phyloP scores from a whole-genome alignment of 371 early-diverging fungal species.

The Mortierella sp. region DNA sequence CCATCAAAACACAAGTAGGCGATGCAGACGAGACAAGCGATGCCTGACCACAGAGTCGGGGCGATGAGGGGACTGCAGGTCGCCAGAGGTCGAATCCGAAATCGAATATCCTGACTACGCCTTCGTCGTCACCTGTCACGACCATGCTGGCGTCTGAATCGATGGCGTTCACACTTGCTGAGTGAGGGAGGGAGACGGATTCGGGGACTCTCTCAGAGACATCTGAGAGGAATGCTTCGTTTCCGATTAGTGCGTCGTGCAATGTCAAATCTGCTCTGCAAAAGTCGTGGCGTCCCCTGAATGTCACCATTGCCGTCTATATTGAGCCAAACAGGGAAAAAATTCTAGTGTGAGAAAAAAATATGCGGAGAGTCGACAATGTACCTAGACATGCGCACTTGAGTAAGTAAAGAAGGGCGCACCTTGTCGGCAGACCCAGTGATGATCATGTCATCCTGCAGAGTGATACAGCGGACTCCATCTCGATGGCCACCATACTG shows the following conservation, averaged over 20 bases:
- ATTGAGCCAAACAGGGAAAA: background rate
- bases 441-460: constrained; percentile 53
- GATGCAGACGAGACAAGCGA: constrained; percentile 43
- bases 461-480: constrained; percentile 41
- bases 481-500: constrained; percentile 41
- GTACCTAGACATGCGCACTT: background rate
- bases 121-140: constrained; percentile 49
- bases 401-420: background rate
- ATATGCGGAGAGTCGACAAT: background rate
- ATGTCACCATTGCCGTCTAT: constrained; percentile 45
- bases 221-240: constrained; percentile 5
- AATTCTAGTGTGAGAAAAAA: background rate
- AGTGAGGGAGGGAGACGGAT: constrained; percentile 34
- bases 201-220: constrained; percentile 20
- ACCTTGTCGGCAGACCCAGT: constrained; percentile 55
- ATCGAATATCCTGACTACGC: constrained; percentile 47
- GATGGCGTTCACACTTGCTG: constrained; percentile 33
- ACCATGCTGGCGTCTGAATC: constrained; percentile 48
- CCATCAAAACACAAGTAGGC: constrained; percentile 51
- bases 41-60: constrained; percentile 53
- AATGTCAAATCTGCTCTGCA: background rate
- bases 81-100: constrained; percentile 55
- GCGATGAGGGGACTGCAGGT: constrained; percentile 43
- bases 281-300: constrained; percentile 34
- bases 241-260: background rate